These are phyloP conservation scores for Davidsoniella virescens DNA, from an alignment of 2,329 filamentous ascomycete genomes.

Conservation along the genomic window DNA sequence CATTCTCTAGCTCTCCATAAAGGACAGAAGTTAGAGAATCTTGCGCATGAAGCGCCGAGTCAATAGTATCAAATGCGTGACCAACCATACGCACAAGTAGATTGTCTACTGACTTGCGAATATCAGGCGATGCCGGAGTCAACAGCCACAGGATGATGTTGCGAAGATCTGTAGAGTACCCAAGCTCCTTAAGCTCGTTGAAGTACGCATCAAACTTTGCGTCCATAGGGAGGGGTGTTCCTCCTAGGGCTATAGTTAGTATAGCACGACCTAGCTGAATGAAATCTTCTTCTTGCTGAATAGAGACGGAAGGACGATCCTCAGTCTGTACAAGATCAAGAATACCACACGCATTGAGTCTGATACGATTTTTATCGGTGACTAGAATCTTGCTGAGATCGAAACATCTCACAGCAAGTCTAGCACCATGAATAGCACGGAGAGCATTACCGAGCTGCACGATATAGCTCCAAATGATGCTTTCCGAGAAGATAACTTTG, in stretches of 20 bases:
- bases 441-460: slow-evolving; percentile 81
- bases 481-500: slow-evolving; percentile 44
- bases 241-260: slow-evolving; percentile 40
- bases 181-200: slow-evolving; percentile 59
- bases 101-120: slow-evolving; percentile 57
- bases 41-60: slow-evolving; percentile 61
- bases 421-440: slow-evolving; percentile 65
- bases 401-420: slow-evolving; percentile 71
- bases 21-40: slow-evolving; percentile 61
- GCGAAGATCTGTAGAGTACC: slow-evolving; percentile 62
- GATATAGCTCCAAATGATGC: slow-evolving; percentile 77
- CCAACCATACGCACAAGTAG: slow-evolving; percentile 65
- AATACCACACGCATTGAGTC: slow-evolving; percentile 75
- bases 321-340: slow-evolving; percentile 82
- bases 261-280: slow-evolving; percentile 70
- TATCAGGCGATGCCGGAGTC: slow-evolving; percentile 38
- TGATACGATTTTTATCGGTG: slow-evolving; percentile 78
- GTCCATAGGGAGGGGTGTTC: neutral
- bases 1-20: slow-evolving; percentile 75
- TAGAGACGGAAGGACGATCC: slow-evolving; percentile 45
- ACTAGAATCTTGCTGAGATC: slow-evolving; percentile 78
- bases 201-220: slow-evolving; percentile 27
- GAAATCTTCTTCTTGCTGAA: slow-evolving; percentile 80
- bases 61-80: slow-evolving; percentile 59
- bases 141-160: slow-evolving; percentile 73